Conservation (phyloP, 495 filamentous ascomycete species). For the Elaphomyces granulatus region DNA sequence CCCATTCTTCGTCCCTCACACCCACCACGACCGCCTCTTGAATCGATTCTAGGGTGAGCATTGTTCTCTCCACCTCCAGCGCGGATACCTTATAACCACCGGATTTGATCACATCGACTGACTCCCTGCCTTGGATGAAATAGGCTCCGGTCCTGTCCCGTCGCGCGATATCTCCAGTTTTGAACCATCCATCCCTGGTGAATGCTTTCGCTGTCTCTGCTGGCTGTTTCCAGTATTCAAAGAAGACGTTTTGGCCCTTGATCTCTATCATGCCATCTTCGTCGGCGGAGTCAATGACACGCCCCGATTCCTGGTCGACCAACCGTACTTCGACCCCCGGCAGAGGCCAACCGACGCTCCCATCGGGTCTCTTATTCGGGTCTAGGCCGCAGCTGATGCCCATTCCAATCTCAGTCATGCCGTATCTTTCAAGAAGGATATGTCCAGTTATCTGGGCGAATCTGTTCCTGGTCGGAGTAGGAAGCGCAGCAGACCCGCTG, state of each 20-base stretch:
- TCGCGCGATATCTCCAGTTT: constrained; percentile 32
- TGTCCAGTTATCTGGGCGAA: constrained; percentile 30
- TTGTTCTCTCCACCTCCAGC: constrained; percentile 30
- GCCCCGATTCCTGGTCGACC: constrained; percentile 27
- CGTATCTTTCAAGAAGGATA: constrained; percentile 29
- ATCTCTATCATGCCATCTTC: constrained; percentile 35
- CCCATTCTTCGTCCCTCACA: constrained; percentile 30
- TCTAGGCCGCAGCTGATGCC: constrained; percentile 31
- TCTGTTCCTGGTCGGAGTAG: constrained; percentile 28
- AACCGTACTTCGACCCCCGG: constrained; percentile 30
- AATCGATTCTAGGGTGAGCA: constrained; percentile 23
- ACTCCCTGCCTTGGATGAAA: constrained; percentile 32
- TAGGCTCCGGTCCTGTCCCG: constrained; percentile 25
- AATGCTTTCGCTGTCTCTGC: constrained; percentile 31
- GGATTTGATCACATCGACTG: constrained; percentile 33
- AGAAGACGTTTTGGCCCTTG: constrained; percentile 31
- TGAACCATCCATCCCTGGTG: constrained; percentile 33
- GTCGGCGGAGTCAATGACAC: constrained; percentile 16
- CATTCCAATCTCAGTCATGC: constrained; percentile 36
- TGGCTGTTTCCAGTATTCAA: constrained; percentile 30
- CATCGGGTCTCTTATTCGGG: constrained; percentile 23
- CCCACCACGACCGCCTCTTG: constrained; percentile 33
- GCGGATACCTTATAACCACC: constrained; percentile 35
- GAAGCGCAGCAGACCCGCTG: constrained; percentile 31
- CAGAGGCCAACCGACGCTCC: constrained; percentile 33